Base-by-base conservation (phyloP, 116 monocot species). In the Papilionanthe hybrid region DNA sequence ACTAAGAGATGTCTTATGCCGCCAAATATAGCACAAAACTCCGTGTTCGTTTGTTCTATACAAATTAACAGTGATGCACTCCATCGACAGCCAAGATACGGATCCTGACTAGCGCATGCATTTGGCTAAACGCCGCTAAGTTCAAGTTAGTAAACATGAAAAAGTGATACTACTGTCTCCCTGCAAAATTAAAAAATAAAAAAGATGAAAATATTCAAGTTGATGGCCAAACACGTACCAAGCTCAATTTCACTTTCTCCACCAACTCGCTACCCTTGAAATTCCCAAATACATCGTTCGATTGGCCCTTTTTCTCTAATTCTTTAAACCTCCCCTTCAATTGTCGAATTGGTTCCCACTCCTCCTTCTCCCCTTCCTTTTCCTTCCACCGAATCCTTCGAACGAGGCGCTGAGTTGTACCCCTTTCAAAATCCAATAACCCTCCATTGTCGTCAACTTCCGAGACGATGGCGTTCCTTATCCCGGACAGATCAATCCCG, bases 211-310 rank as follows among this genome's bases (percentile, higher is more conserved):
- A 68, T 68, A 30, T 29, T 29, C 12, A 3, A 65, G 6, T 75
- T 28, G 53, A 81, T 45, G 37, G 19, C 11, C 48, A 18, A 77
- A 23, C 37, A 1, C 22, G 77, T 87, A 99, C 99, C 87, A 99
- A 72, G 81, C 91, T 90, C 77, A 89, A 72, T 85, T 99, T 99
- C 42, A 99, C 81, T 76, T 94, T 99, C 77, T 99, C 89, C 8
- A 92, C 81, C 75, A 97, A 84, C 80, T 94, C 94, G 55, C 79
- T 92, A 72, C 85, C 82, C 57, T 82, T 90, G 50, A 89, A 89
- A 65, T 45, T 81, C 29, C 76, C 84, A 66, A 91, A 87, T 20
- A 93, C 79, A 72, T 93, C 92, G 29, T 71, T 89, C 8, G 87
- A 76, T 50, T 91, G 89, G 47, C 87, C 91, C 83, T 90, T 94